Base-by-base conservation (phyloP, 1,284 basidiomycete genomes). In the Ganoderma leucocontextum region DNA sequence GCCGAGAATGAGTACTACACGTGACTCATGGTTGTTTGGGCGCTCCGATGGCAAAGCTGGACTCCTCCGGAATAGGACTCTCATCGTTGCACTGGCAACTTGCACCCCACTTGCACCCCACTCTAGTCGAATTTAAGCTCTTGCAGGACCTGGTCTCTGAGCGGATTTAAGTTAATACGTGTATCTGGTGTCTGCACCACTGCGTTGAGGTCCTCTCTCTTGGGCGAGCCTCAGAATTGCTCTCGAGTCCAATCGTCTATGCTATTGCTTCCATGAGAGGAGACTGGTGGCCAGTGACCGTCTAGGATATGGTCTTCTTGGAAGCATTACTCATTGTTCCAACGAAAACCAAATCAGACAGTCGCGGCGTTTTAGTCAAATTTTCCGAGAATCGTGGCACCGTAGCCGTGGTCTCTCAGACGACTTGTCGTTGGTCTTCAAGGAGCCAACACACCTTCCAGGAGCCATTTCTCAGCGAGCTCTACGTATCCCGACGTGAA, bases 231-330 rank as follows among this genome's bases (percentile, higher is more conserved):
- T 22, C n/a, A 15, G 6, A 9, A 6, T 4, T 22, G 7, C n/a
- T 22, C 9, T 49, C 12, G 47, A 49, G 22, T 22, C 35, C 35
- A n/a, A 57, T 10, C 3, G 33, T n/a, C 19, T 13, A 12, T n/a
- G 35, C 35, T 38, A 58, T 58, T 58, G 35, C 55, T 58, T 58
- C 55, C 55, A 58, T 58, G 33, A 22, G 35, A 58, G 5, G 19
- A 58, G 55, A 15, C 55, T 12, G 7, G 1, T 15, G 17, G 5
- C 13, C 52, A 33, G 13, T 13, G 25, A 15, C 52, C 22, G n/a
- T 49, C 29, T 53, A 53, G 33, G 19, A n/a, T 35, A 8, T 17
- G 55, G 35, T 35, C 35, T 12, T n/a, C 17, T 35, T 58, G 35
- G 35, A 58, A n/a, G 17, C 55, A 53, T 22, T 55, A 12, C 9